These are phyloP conservation scores for Aleurites moluccanus DNA, from an alignment of 441 rosid species.

Conservation along the genomic window DNA sequence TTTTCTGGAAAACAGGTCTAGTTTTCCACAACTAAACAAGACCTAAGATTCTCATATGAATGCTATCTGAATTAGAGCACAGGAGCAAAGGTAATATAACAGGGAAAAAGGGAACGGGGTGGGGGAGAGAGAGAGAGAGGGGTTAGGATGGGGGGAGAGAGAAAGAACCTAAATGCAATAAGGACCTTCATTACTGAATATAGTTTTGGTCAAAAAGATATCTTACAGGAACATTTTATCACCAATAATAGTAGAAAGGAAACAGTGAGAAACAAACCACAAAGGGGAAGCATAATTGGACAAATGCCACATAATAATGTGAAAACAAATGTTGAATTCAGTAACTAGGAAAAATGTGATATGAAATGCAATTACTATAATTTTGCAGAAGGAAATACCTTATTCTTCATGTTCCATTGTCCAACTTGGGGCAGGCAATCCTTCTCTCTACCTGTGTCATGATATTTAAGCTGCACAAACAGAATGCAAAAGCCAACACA, in stretches of 20 bases:
- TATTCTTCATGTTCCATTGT: conserved; percentile 96
- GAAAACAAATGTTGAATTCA: not conserved
- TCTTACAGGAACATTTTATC: not conserved
- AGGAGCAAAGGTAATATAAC: not conserved
- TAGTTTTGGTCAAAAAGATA: not conserved
- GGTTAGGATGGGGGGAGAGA: too few species aligned
- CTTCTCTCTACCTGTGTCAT: conserved; percentile 81
- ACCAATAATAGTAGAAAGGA: not conserved
- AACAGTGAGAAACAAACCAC: not conserved
- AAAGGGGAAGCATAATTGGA: not conserved
- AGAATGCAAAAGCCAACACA: not conserved
- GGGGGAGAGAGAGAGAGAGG: too few species aligned
- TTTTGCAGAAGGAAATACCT: conserved; percentile 45
- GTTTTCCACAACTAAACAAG: too few species aligned
- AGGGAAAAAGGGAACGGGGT: too few species aligned
- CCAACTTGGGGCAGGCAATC: conserved; percentile 85
- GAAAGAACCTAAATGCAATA: not conserved
- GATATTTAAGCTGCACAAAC: conserved; percentile 76
- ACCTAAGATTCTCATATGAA: not conserved
- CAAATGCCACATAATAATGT: not conserved
- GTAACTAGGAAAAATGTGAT: too few species aligned
- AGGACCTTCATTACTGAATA: not conserved
- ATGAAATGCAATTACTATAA: not conserved
- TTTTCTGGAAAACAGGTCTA: too few species aligned
- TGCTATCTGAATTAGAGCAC: not conserved